Evolutionary conservation across 352 stramenopile genomes (phyloP), one percentile per base, ranked within the genome.

Genomic region (Globisporangium iwayamae): DNA sequence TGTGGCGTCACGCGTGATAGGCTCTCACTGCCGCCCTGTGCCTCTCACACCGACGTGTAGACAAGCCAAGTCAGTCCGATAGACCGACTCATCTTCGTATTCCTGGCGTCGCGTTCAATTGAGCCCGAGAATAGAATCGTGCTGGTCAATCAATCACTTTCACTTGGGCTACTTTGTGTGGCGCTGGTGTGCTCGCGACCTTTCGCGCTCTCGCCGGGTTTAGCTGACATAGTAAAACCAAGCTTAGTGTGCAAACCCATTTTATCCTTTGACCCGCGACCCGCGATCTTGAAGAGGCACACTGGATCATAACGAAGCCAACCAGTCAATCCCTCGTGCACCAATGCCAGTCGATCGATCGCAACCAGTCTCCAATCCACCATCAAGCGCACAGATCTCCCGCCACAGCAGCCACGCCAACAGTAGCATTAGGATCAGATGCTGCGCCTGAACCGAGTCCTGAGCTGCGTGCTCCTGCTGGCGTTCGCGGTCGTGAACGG

Each of bases 231-330:
- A 56, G 28, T 16, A 6, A 47, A n/a, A 38, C n/a, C 18, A 13
- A 47, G 10, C 32, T 6, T 36, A 60, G 6, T 2, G 5, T 5
- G 3, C 28, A 16, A 39, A 41, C 28, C 28, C 50, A 13, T 32
- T 41, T 39, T 34, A 55, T 25, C 25, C 14, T 48, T 25, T 16
- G 9, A 48, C 34, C 34, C 11, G 5, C 9, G 36, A 61, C 55
- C 55, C 55, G 59, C 48, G 59, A 64, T 56, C 59, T 57, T 57
- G 59, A 57, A 64, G 28, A 45, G 59, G 1, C 51, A 47, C 47
- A 13, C 16, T 16, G 5, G 41, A 47, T 47, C 39, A 56, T 56
- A 41, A 41, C 36, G 10, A 8, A 41, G 9, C 34, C 5, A 11
- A 34, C 45, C 14, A 16, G 18, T 22, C 51, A 56, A 22, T 6